Conservation (phyloP, 306 rosid genomes). For the Geum urbanum region DNA sequence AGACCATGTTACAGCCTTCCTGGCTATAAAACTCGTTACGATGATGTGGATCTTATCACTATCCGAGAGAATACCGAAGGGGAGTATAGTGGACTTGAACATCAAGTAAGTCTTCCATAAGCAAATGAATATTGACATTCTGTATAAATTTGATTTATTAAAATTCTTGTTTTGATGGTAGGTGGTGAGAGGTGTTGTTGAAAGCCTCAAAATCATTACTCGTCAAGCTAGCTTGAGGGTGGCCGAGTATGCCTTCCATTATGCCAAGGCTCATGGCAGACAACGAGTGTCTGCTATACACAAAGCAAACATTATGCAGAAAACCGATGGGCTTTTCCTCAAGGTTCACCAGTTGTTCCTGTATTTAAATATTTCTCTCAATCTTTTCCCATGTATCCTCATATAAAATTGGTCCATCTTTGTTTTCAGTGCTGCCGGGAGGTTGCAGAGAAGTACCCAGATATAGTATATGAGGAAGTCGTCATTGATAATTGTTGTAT, state of each 20-base stretch:
- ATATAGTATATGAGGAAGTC: conserved; percentile 89
- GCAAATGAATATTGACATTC: conserved; percentile 8
- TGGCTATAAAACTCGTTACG: conserved; percentile 93
- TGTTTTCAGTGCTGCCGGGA: conserved; percentile 88
- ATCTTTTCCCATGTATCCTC: conserved; percentile 10
- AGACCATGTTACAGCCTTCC: conserved; percentile 94
- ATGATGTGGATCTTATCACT: conserved; percentile 80
- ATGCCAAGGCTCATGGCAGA: conserved; percentile 92
- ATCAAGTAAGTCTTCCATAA: conserved; percentile 60
- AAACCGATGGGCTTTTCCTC: conserved; percentile 95
- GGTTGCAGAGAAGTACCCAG: conserved; percentile 97
- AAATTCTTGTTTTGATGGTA: conserved; percentile 33
- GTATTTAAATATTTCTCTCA: not conserved
- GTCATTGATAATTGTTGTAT: conserved; percentile 98
- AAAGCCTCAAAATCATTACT: conserved; percentile 95
- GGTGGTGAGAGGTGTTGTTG: conserved; percentile 99
- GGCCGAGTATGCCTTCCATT: conserved; percentile 98
- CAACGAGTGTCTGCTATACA: conserved; percentile 95
- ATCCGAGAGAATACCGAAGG: conserved; percentile 98
- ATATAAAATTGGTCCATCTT: conserved; percentile 18
- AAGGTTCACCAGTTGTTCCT: conserved; percentile 30
- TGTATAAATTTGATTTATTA: conserved; percentile 21
- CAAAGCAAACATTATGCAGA: conserved; percentile 99
- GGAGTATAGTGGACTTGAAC: conserved; percentile 98
- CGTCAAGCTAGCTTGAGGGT: conserved; percentile 98